Evolutionary conservation across 306 rosid genomes (phyloP).

Genomic region (Trifolium fragiferum): DNA sequence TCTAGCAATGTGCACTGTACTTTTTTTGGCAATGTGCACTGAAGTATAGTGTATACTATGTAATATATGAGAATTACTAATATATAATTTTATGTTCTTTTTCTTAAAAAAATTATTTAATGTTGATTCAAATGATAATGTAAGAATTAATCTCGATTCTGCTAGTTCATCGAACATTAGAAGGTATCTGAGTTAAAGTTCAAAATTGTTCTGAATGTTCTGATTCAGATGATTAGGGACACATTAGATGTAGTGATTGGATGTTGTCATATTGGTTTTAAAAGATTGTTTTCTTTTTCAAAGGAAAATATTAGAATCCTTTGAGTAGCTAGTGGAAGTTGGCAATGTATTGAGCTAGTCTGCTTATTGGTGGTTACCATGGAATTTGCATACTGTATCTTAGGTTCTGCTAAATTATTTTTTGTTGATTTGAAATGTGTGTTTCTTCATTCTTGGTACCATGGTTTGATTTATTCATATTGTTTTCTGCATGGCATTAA

Average conservation of each 20-base stretch:
- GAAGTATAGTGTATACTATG: conserved; percentile 42
- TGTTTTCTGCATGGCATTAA: neutral
- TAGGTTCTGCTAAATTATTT: neutral
- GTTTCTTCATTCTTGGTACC: neutral
- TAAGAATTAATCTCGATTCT: neutral
- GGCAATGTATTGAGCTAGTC: too few relatives aligned
- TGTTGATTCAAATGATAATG: neutral
- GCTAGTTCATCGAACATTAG: neutral
- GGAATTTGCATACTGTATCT: neutral
- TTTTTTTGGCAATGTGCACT: conserved; percentile 48
- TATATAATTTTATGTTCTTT: neutral
- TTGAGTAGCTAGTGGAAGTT: too few relatives aligned
- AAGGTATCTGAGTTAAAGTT: too few relatives aligned
- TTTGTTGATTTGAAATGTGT: neutral
- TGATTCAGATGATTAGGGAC: neutral
- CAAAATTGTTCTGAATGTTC: too few relatives aligned
- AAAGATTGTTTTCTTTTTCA: neutral
- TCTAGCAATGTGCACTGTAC: conserved; percentile 7
- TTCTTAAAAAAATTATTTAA: neutral
- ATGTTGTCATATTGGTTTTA: neutral
- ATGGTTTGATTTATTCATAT: neutral
- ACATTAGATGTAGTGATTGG: neutral
- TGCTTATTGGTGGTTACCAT: too few relatives aligned
- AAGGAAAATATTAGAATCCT: neutral
- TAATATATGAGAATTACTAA: neutral